Evolutionary conservation across 768 basidiomycete species (phyloP), one percentile per base, ranked within the genome.

Genomic region (Suillus clintonianus): DNA sequence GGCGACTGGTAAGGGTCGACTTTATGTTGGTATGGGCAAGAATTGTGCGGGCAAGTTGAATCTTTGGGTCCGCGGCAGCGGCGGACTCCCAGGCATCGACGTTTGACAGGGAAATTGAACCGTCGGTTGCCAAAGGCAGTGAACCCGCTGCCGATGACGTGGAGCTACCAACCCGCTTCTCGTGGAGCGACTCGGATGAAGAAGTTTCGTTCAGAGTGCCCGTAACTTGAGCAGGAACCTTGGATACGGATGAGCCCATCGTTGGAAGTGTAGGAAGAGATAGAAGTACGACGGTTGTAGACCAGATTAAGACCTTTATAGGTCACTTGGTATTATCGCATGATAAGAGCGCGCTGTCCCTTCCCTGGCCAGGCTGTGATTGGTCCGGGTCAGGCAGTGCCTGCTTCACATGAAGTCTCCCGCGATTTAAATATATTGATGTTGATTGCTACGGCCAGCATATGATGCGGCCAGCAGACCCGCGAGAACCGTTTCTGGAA

Each of bases 21-120:
- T 80, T 82, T 66, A 94, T 83, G 74, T 92, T 83, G 55, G 85
- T 79, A 71, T 94, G 90, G 53, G 86, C 78, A 32, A 94, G 80
- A 69, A 94, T 83, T 39, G 89, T 89, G 61, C 93, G 86, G n/a
- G 90, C 89, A 27, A 95, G 86, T 71, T 85, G 82, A 3, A 83
- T 76, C 79, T 89, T 92, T 22, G 89, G 80, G 66, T 89, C 79
- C 7, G 80, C 69, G 5, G 82, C 72, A 13, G 85, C 83, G 4
- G 79, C 72, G 1, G 78, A 73, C 76, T 94, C 92, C 92, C 92
- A 94, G n/a, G 81, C 76, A 5, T 82, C 77, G 48, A 94, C 70
- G 67, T 85, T 87, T 54, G 79, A 73, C 34, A 85, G 73, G 50
- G 87, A 82, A 59, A 94, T 77, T 41, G 89, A 77, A 34, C 92